Evolutionary conservation across 805 yeast genomes (phyloP), one percentile per base, ranked within the genome.

Genomic region (Yamadazyma sp.): DNA sequence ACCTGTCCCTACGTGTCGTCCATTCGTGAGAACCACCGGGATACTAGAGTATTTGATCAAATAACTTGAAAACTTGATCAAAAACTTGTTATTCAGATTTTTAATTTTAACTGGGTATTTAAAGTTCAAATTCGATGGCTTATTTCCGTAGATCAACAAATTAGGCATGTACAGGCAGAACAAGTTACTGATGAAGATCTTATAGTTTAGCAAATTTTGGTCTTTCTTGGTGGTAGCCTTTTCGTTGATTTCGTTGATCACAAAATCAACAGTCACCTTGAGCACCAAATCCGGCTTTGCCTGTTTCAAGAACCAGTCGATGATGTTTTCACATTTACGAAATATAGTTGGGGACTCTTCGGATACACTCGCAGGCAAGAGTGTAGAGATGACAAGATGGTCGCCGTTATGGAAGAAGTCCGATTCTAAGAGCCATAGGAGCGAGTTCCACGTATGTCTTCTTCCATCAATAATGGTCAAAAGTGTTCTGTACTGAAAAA

Each of bases 381-480:
- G 49, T 5, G 63, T 54, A 3, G 70, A 53, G 5, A 69, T 55
- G 15, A 69, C 62, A 14, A 69, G 33, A 42, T 60, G 57, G 42
- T 69, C 74, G 4, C 71, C 72, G 41, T 64, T 52, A 35, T 54
- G 55, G 16, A 68, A 49, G 36, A 67, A 63, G 10, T 47, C 26
- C 6, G 36, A 34, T 8, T 45, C 15, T 10, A 42, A 24, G 31
- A 69, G 49, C 71, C 71, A 68, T 41, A 65, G 67, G 3, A 67
- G 27, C 11, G 69, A 46, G 41, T 64, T 66, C 74, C 73, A 68
- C n/a, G 71, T 56, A 47, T 69, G 74, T 32, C 54, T 57, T 40
- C 73, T 53, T 6, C 74, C 74, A 8, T 64, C 59, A 13, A 68
- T 51, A 3, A 64, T 54, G 3, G 67, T 55, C 15, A 69, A 54